Base-by-base conservation (phyloP, 352 stramenopile species). In the Phytophthora foliorum region DNA sequence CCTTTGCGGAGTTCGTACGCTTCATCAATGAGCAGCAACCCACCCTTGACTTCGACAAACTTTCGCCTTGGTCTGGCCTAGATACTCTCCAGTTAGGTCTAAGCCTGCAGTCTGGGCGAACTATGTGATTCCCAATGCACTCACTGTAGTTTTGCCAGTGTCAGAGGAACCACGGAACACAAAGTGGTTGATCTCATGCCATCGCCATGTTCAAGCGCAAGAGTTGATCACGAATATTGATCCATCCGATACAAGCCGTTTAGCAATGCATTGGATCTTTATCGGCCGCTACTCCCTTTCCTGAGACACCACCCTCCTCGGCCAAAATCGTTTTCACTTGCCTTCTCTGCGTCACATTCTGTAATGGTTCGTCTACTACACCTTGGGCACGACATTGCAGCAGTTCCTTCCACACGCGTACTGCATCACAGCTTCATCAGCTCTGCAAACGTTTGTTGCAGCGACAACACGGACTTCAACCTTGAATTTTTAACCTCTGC, bases 21-120 rank as follows among this genome's bases (percentile, higher is more conserved):
- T 67, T 98, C 95, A 70, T 98, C 89, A 36, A 98, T 90, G 57
- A 98, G 98, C 6, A 99, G 67, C 45, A 99, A 83, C 19, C 91
- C 95, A 13, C 95, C 97, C 19, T 88, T 84, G 0, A 94, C 95
- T 61, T 97, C 81, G 2, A 93, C 88, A 5, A 98, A 97, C 96
- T 57, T 94, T 95, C 32, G 82, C 87, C 57, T 98, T 93, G 2
- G 95, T 98, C 13, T 97, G 89, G 6, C 91, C 92, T 41, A 98
- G 48, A 44, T 94, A 97, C 44, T 95, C 85, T 63, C 93, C 94
- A 0, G 96, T 96, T 7, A 98, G 72, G 54, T 97, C 90, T 48
- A 96, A 72, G 0, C 94, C 81, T 9, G 87, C 95, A 4, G 80
- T 88, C 49, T 97, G 90, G 2, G 98, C 84, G 24, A 99, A 94